Percentiles rank a stretch among this genome's conserved stretches.
phyloP scores from a whole-genome alignment of 352 stramenopile genomes.

The Phytophthora fragariae region DNA sequence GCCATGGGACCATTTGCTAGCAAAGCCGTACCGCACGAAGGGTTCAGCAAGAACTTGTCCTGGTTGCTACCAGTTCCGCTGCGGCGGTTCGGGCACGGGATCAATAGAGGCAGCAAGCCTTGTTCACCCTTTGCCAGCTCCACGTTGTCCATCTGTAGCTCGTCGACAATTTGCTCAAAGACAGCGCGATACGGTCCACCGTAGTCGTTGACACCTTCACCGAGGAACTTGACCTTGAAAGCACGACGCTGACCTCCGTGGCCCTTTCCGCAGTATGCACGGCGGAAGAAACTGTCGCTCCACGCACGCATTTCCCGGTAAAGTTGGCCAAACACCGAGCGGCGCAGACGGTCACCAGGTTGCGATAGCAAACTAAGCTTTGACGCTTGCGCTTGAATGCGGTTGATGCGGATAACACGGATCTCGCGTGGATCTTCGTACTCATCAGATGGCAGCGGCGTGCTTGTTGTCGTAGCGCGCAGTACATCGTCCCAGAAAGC shows the following conservation, averaged over 20 bases:
- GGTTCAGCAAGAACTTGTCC: slow-evolving; percentile 93
- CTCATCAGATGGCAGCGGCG: slow-evolving; percentile 97
- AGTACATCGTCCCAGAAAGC: slow-evolving; percentile 95
- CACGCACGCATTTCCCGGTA: slow-evolving; percentile 96
- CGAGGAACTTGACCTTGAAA: slow-evolving; percentile 99
- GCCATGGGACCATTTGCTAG: slow-evolving; percentile 90
- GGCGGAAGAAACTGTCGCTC: slow-evolving; percentile 94
- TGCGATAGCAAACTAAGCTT: slow-evolving; percentile 91
- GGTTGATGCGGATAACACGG: slow-evolving; percentile 97
- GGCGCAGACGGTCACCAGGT: slow-evolving; percentile 84
- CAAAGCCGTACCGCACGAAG: slow-evolving; percentile 81
- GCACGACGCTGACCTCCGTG: slow-evolving; percentile 97
- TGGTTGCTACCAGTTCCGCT: slow-evolving; percentile 90
- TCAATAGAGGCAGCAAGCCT: slow-evolving; percentile 86
- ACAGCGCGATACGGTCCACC: slow-evolving; percentile 98
- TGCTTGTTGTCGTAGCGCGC: slow-evolving; percentile 96
- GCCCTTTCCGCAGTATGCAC: slow-evolving; percentile 97
- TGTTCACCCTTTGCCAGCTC: slow-evolving; percentile 88
- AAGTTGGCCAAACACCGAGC: slow-evolving; percentile 98
- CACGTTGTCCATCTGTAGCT: slow-evolving; percentile 94
- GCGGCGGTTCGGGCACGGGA: slow-evolving; percentile 90
- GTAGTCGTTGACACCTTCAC: slow-evolving; percentile 99
- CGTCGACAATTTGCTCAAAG: slow-evolving; percentile 97
- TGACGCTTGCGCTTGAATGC: slow-evolving; percentile 92
- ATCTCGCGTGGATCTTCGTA: slow-evolving; percentile 99